These are phyloP conservation scores for Hygrophila difformis DNA, from an alignment of 257 asterid species.

Conservation along the genomic window DNA sequence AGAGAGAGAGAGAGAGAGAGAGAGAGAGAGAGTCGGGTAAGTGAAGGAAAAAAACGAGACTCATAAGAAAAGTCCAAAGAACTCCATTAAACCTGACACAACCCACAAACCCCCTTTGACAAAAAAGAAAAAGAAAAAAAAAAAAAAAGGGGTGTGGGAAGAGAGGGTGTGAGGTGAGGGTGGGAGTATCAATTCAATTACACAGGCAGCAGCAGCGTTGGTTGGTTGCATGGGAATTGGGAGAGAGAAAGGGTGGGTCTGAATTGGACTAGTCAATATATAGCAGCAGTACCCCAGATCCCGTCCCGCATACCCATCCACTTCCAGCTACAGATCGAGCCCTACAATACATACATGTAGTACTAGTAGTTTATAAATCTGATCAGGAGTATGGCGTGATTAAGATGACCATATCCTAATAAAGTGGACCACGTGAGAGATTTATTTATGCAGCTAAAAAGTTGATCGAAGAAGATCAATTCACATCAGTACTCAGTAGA, in stretches of 20 bases:
- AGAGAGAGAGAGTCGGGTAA: neutral
- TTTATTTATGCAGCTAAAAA: too few species aligned
- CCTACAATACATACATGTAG: too few species aligned
- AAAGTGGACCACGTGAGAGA: neutral
- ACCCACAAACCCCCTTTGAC: neutral
- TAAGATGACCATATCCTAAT: neutral
- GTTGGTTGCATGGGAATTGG: neutral
- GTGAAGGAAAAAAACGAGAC: too few species aligned
- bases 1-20: constrained; percentile 6
- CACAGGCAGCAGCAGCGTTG: too few species aligned
- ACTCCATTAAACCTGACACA: constrained; percentile 44
- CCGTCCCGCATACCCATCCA: too few species aligned
- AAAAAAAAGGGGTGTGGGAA: neutral
- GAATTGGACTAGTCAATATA: neutral
- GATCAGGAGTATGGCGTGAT: neutral
- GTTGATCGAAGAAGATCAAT: too few species aligned
- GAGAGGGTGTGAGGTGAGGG: neutral
- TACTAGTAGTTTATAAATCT: too few species aligned
- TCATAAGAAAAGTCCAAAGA: constrained; percentile 28
- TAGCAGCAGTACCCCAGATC: too few species aligned
- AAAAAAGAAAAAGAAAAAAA: too few species aligned
- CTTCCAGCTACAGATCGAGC: too few species aligned
- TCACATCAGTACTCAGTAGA: neutral
- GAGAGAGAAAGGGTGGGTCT: neutral
- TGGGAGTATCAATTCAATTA: neutral